Conservation (phyloP, 805 yeast genomes). For the Sugiyamaella smithiae region DNA sequence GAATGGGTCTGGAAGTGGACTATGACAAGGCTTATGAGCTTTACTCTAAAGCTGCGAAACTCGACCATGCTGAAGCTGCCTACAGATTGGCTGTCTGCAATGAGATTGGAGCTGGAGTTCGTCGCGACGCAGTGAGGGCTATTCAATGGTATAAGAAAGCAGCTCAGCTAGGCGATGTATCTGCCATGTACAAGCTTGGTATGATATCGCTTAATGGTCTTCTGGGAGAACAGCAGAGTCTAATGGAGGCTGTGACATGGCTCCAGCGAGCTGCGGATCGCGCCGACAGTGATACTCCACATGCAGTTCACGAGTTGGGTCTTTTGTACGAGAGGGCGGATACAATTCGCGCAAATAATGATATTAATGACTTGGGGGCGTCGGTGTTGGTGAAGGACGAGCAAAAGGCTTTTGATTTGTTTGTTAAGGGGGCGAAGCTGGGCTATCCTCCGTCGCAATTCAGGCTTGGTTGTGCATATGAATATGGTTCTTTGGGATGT, state of each 20-base stretch:
- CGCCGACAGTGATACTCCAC: constrained; percentile 47
- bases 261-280: constrained; percentile 46
- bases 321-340: constrained; percentile 50
- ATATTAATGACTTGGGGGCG: constrained; percentile 19
- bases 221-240: constrained; percentile 39
- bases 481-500: constrained; percentile 59
- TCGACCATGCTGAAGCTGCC: constrained; percentile 57
- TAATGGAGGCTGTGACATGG: constrained; percentile 49
- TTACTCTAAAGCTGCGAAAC: constrained; percentile 57
- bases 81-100: constrained; percentile 69
- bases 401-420: constrained; percentile 50
- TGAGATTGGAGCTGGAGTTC: constrained; percentile 61
- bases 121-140: constrained; percentile 45
- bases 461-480: constrained; percentile 68
- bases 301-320: constrained; percentile 58
- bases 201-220: constrained; percentile 55
- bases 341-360: constrained; percentile 23
- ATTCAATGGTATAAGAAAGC: constrained; percentile 55
- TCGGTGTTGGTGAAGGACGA: constrained; percentile 29
- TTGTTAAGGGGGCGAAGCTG: constrained; percentile 55
- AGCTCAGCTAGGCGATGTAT: constrained; percentile 57
- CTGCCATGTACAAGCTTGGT: constrained; percentile 74
- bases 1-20: constrained; percentile 51
- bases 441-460: constrained; percentile 67
- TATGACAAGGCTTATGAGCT: constrained; percentile 59